Percentiles rank a stretch among this genome's conserved stretches.
phyloP scores from a whole-genome alignment of 1,284 basidiomycete genomes.

The Ganoderma multipileum region DNA sequence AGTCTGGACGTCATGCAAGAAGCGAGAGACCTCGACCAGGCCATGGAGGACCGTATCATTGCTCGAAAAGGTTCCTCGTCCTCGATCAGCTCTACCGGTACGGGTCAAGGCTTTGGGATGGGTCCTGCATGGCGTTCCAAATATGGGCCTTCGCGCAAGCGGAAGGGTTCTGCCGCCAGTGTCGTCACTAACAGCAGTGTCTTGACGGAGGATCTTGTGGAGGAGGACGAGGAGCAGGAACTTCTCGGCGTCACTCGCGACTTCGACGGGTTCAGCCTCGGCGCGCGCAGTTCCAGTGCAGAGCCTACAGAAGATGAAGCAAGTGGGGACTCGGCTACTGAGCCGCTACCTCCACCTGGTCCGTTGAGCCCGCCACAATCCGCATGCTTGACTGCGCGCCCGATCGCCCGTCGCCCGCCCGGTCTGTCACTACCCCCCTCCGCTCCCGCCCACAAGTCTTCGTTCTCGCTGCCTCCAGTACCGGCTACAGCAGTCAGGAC shows the following conservation, averaged over 20 bases:
- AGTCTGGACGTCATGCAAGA: slow-evolving; percentile 71
- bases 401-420: slow-evolving; percentile 35
- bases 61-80: slow-evolving; percentile 75
- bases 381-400: slow-evolving; percentile 34
- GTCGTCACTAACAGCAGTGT: slow-evolving; percentile 69
- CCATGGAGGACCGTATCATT: slow-evolving; percentile 81
- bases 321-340: slow-evolving; percentile 38
- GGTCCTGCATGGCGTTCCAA: slow-evolving; percentile 68
- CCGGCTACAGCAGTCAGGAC: slow-evolving; percentile 51
- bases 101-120: slow-evolving; percentile 55
- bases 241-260: slow-evolving; percentile 71
- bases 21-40: slow-evolving; percentile 78
- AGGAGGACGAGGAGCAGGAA: slow-evolving; percentile 79
- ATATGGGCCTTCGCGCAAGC: slow-evolving; percentile 63
- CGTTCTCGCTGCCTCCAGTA: slow-evolving; percentile 39
- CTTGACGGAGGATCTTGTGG: slow-evolving; percentile 79
- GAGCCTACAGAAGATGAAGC: slow-evolving; percentile 49
- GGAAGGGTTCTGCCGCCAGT: slow-evolving; percentile 76
- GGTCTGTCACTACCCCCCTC: slow-evolving; percentile 50
- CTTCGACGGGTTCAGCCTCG: slow-evolving; percentile 60
- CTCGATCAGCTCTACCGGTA: slow-evolving; percentile 62
- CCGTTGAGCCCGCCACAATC: slow-evolving; percentile 25
- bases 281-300: slow-evolving; percentile 44
- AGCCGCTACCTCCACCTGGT: slow-evolving; percentile 25
- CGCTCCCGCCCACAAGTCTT: slow-evolving; percentile 50